A percentile compares a stretch with the other conserved stretches of the same genome.
Evolutionary conservation across 2,329 filamentous ascomycete genomes (phyloP).

Genomic region (Pyricularia grisea): DNA sequence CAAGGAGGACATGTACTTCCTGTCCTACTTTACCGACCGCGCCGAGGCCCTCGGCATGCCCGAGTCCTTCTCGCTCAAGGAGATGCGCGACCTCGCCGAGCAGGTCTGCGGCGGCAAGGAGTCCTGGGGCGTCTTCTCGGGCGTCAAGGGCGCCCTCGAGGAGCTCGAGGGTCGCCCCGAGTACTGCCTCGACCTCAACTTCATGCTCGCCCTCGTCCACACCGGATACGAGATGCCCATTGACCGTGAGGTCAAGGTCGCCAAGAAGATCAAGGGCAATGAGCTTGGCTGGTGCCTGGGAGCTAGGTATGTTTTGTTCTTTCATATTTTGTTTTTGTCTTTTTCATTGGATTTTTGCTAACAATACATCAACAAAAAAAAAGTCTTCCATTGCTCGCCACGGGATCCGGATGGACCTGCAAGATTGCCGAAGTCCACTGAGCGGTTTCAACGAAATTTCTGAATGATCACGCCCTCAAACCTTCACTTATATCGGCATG

Average conservation of each 20-base stretch:
- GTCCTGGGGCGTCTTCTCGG: conserved; percentile 72
- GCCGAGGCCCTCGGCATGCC: conserved; percentile 93
- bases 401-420: conserved; percentile 84
- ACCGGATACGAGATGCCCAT: conserved; percentile 98
- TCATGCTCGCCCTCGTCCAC: conserved; percentile 87
- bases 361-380: conserved; percentile 13
- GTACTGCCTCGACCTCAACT: conserved; percentile 90
- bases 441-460: neutral
- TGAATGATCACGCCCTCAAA: neutral
- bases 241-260: conserved; percentile 91
- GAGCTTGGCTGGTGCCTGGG: conserved; percentile 97
- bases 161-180: conserved; percentile 79
- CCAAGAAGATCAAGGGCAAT: conserved; percentile 97
- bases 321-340: neutral
- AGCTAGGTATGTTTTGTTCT: conserved; percentile 60
- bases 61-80: conserved; percentile 86
- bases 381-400: conserved; percentile 74
- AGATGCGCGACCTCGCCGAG: conserved; percentile 76
- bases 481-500: neutral
- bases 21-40: conserved; percentile 97
- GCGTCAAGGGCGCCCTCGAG: conserved; percentile 65
- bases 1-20: conserved; percentile 86
- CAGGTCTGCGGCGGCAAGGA: conserved; percentile 74
- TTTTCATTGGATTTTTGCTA: conserved; percentile 19
- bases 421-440: conserved; percentile 66